Percentiles rank a stretch among this genome's conserved stretches.
These are phyloP conservation scores for Penicillium occitanis DNA, from an alignment of 2,329 filamentous ascomycete genomes.

Conservation along the genomic window DNA sequence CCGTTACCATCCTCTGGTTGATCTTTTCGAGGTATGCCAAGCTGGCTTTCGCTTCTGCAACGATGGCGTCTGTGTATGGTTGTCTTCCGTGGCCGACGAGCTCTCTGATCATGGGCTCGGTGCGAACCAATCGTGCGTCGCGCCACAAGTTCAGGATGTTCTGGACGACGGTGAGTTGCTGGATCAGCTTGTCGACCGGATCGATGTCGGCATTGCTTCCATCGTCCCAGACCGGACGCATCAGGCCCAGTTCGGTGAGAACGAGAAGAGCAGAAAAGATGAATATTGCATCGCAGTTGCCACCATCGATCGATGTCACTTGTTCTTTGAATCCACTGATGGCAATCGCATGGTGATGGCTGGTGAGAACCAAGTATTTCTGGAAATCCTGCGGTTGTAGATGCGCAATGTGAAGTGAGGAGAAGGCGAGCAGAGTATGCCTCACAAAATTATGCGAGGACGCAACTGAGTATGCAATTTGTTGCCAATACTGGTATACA, in stretches of 20 bases:
- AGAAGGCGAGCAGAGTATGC: conserved; percentile 19
- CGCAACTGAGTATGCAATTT: conserved; percentile 13
- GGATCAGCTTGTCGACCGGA: conserved; percentile 15
- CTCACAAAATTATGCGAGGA: conserved; percentile 11
- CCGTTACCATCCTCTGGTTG: conserved; percentile 9
- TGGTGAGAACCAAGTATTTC: conserved; percentile 14
- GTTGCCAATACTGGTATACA: conserved; percentile 15
- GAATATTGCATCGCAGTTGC: conserved; percentile 13
- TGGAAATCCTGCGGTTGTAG: conserved; percentile 12
- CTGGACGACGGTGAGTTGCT: conserved; percentile 11
- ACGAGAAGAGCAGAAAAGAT: conserved; percentile 15
- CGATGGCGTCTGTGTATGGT: not conserved
- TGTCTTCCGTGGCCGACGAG: conserved; percentile 10
- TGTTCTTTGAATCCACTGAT: conserved; percentile 10
- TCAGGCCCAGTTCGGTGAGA: conserved; percentile 19
- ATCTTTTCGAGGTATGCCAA: conserved; percentile 11
- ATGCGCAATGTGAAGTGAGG: conserved; percentile 19
- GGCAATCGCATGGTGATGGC: conserved; percentile 13
- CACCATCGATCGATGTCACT: not conserved
- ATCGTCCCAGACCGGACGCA: conserved; percentile 15
- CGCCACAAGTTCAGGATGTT: conserved; percentile 10
- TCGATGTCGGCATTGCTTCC: conserved; percentile 7
- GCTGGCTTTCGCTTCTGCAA: conserved; percentile 5
- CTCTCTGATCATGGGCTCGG: conserved; percentile 11
- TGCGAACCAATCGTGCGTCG: not conserved